These are phyloP conservation scores for Oligophagozyma castellii DNA, from an alignment of 1,139 yeast genomes.

Conservation along the genomic window DNA sequence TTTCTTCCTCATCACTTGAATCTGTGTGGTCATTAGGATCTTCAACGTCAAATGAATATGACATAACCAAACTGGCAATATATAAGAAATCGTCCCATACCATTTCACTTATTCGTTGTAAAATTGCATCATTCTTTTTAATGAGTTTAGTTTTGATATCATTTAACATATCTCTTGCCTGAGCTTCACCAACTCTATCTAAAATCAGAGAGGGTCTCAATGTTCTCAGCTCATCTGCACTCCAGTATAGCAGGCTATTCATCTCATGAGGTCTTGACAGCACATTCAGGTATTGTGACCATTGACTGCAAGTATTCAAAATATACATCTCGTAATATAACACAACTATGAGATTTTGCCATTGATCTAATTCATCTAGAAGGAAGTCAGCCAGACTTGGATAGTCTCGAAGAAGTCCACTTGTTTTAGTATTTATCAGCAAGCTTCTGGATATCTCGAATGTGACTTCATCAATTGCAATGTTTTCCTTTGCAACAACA, in stretches of 20 bases:
- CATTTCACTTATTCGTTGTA: conserved; percentile 19
- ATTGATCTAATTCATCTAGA: conserved; percentile 37
- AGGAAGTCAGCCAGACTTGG: conserved; percentile 29
- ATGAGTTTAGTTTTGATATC: background rate
- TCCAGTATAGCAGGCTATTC: conserved; percentile 75
- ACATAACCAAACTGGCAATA: conserved; percentile 57
- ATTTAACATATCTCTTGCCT: conserved; percentile 41
- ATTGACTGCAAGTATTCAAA: conserved; percentile 34
- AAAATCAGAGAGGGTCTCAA: conserved; percentile 61
- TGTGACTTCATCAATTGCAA: conserved; percentile 43
- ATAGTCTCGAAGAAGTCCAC: conserved; percentile 30
- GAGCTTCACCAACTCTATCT: conserved; percentile 54
- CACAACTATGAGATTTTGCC: conserved; percentile 66
- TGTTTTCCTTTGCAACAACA: conserved; percentile 49
- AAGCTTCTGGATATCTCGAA: conserved; percentile 54
- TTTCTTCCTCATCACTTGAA: conserved; percentile 24
- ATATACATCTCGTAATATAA: conserved; percentile 42
- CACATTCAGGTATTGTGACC: conserved; percentile 60
- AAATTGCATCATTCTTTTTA: background rate
- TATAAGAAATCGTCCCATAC: conserved; percentile 50
- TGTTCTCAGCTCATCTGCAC: conserved; percentile 29
- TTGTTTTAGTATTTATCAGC: conserved; percentile 45
- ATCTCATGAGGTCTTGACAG: conserved; percentile 41
- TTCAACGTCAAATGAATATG: conserved; percentile 56
- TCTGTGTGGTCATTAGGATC: conserved; percentile 16